Conservation (phyloP, 257 asterid genomes). For the Anisodus acutangulus region DNA sequence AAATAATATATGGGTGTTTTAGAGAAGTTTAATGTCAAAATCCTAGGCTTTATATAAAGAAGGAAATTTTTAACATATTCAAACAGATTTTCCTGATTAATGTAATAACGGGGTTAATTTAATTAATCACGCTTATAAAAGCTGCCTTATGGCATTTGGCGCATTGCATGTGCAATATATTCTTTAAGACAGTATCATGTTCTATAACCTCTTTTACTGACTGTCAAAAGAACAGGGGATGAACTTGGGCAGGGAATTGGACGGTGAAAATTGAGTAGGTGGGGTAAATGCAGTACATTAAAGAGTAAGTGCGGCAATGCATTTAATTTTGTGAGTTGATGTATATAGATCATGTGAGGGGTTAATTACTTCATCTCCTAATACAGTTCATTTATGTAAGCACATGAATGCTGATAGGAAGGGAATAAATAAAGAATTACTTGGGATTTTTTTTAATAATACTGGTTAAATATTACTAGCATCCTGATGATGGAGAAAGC, state of each 20-base stretch:
- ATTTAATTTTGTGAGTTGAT: conserved; percentile 17
- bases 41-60: too few species aligned
- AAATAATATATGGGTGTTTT: too few species aligned
- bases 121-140: conserved; percentile 9
- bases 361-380: conserved; percentile 24
- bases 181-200: conserved; percentile 26
- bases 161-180: conserved; percentile 35
- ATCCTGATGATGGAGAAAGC: not conserved
- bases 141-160: conserved; percentile 21
- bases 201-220: conserved; percentile 11
- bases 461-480: not conserved
- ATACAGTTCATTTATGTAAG: conserved; percentile 34
- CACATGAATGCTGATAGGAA: conserved; percentile 34
- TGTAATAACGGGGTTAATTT: not conserved
- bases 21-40: too few species aligned
- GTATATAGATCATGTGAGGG: conserved; percentile 37
- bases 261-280: conserved; percentile 31
- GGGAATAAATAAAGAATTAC: not conserved
- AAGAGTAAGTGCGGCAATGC: not conserved
- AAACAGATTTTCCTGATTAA: not conserved
- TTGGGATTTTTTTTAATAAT: not conserved
- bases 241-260: not conserved
- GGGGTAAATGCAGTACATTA: conserved; percentile 31
- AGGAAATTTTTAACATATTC: not conserved
- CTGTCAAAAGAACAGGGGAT: not conserved